Evolutionary conservation across 2,329 filamentous ascomycete genomes (phyloP).

Genomic region (Ceratocystis alfenasii): DNA sequence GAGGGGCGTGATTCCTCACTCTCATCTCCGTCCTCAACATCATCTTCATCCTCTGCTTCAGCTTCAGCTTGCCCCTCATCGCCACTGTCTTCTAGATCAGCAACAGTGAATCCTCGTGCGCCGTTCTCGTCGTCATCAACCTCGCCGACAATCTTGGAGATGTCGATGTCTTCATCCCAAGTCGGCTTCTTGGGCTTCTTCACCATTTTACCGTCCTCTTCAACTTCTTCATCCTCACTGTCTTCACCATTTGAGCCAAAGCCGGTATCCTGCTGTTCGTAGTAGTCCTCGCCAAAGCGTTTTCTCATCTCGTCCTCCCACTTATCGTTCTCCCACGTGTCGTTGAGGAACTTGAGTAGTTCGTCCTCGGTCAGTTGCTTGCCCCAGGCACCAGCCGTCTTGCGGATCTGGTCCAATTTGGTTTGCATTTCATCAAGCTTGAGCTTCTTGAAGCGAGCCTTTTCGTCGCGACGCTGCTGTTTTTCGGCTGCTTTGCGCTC

Average conservation of each 20-base stretch:
- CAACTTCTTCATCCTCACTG: slow-evolving; percentile 48
- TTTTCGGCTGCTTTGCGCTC: slow-evolving; percentile 70
- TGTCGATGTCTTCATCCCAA: slow-evolving; percentile 97
- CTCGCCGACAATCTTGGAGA: slow-evolving; percentile 79
- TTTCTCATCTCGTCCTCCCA: slow-evolving; percentile 89
- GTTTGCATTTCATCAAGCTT: slow-evolving; percentile 84
- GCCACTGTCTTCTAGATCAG: slow-evolving; percentile 39
- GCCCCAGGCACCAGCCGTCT: slow-evolving; percentile 68
- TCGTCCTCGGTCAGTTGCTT: slow-evolving; percentile 59
- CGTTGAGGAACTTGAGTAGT: slow-evolving; percentile 74
- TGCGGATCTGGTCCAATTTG: slow-evolving; percentile 77
- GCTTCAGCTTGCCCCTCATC: slow-evolving; percentile 26
- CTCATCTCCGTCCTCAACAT: slow-evolving; percentile 32
- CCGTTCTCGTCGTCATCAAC: slow-evolving; percentile 55
- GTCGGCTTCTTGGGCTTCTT: slow-evolving; percentile 63
- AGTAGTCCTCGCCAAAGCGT: slow-evolving; percentile 84
- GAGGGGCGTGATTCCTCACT: slow-evolving; percentile 33
- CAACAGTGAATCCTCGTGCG: slow-evolving; percentile 38
- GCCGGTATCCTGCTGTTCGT: slow-evolving; percentile 58
- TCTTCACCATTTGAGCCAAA: slow-evolving; percentile 53
- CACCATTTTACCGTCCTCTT: slow-evolving; percentile 36
- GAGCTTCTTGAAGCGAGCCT: slow-evolving; percentile 69
- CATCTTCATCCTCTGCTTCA: slow-evolving; percentile 30
- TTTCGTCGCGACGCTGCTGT: slow-evolving; percentile 62
- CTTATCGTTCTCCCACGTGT: slow-evolving; percentile 73